phyloP scores from a whole-genome alignment of 2,329 filamentous ascomycete species.

The Verticillium albo-atrum region DNA sequence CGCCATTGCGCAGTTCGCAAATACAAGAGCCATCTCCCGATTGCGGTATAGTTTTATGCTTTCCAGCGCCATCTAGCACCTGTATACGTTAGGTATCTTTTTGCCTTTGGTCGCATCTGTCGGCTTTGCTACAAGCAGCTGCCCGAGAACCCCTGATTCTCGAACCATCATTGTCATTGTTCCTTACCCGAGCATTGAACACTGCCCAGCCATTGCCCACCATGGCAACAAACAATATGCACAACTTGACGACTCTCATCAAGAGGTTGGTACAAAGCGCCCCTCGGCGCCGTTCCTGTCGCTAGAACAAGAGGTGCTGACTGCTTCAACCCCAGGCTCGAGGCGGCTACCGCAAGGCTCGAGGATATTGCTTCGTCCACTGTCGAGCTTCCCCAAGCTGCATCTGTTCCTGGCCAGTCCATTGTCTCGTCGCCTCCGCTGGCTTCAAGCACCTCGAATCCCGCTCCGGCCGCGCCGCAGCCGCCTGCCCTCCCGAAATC shows the following conservation, averaged over 20 bases:
- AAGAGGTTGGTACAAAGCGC: slow-evolving; percentile 68
- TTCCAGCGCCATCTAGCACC: background rate
- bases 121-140: background rate
- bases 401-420: slow-evolving; percentile 38
- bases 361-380: slow-evolving; percentile 90
- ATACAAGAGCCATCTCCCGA: background rate
- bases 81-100: background rate
- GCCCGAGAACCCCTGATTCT: background rate
- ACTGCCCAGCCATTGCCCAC: slow-evolving; percentile 10
- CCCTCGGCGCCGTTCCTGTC: background rate
- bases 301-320: background rate
- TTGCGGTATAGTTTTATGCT: background rate
- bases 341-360: slow-evolving; percentile 91
- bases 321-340: slow-evolving; percentile 60
- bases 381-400: slow-evolving; percentile 51
- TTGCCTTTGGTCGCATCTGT: background rate
- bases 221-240: slow-evolving; percentile 82
- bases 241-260: slow-evolving; percentile 95
- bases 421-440: slow-evolving; percentile 26
- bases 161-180: background rate
- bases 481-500: slow-evolving; percentile 30
- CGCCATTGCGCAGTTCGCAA: background rate
- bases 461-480: slow-evolving; percentile 27
- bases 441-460: slow-evolving; percentile 23
- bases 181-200: background rate